Percentiles rank a stretch among this genome's conserved stretches.
Conservation (phyloP, 148 eudicot genomes). For the Vaccinium vitisidaea region DNA sequence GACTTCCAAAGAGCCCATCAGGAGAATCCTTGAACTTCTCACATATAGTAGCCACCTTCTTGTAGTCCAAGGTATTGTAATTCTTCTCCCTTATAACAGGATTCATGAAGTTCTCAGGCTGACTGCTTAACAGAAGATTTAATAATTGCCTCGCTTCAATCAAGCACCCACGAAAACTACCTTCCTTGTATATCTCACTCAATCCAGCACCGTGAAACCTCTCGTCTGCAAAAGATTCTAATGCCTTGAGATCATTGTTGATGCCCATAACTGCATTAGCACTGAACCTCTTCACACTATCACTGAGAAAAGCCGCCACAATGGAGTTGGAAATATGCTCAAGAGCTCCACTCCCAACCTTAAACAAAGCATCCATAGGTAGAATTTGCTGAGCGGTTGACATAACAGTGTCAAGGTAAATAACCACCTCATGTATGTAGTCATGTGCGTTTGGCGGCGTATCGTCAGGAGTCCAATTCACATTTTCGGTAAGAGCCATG, state of each 20-base stretch:
- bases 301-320: conserved; percentile 73
- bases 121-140: conserved; percentile 79
- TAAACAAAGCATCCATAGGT: conserved; percentile 76
- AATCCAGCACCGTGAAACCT: conserved; percentile 71
- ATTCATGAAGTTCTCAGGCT: conserved; percentile 94
- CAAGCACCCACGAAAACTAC: conserved; percentile 62
- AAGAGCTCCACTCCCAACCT: conserved; percentile 86
- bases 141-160: conserved; percentile 77
- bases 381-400: conserved; percentile 85
- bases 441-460: conserved; percentile 51
- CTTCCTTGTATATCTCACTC: conserved; percentile 74
- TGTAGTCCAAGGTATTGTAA: conserved; percentile 68
- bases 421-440: conserved; percentile 66
- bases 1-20: conserved; percentile 88
- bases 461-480: conserved; percentile 85
- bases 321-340: conserved; percentile 82
- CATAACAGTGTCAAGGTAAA: conserved; percentile 73
- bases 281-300: conserved; percentile 76
- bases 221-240: conserved; percentile 85
- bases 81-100: conserved; percentile 81
- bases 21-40: conserved; percentile 89
- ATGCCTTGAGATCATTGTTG: conserved; percentile 59
- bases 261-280: conserved; percentile 73
- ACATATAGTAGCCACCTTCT: conserved; percentile 75
- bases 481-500: conserved; percentile 63